Conservation (phyloP, 2,329 filamentous ascomycete genomes). For the Aspergillus sp. region DNA sequence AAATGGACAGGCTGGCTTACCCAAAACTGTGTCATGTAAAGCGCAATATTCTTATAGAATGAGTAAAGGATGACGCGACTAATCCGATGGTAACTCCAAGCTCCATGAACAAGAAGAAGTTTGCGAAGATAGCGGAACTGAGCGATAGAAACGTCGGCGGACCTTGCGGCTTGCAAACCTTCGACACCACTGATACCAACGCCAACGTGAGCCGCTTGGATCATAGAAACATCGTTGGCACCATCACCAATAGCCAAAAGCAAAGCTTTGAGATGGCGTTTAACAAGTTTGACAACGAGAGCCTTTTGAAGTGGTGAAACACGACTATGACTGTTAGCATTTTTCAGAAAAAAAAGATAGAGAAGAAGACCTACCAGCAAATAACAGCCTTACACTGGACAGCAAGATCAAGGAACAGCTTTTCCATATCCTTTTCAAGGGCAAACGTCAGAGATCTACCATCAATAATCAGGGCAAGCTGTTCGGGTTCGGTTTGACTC, state of each 20-base stretch:
- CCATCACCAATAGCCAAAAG: conserved; percentile 95
- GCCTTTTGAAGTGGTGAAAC: conserved; percentile 97
- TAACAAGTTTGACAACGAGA: conserved; percentile 95
- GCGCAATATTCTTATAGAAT: conserved; percentile 98
- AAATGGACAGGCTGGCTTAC: conserved; percentile 52
- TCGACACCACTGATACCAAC: conserved; percentile 97
- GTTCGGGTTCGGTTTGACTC: conserved; percentile 74
- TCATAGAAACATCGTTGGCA: conserved; percentile 99
- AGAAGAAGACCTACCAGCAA: conserved; percentile 60
- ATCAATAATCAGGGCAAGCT: conserved; percentile 89
- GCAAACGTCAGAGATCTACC: conserved; percentile 93
- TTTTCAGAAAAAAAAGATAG: neutral
- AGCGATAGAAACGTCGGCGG: conserved; percentile 91
- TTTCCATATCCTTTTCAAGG: conserved; percentile 90
- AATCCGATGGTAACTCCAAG: conserved; percentile 96
- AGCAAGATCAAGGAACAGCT: conserved; percentile 87
- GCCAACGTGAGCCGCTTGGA: conserved; percentile 96
- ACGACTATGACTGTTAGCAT: conserved; percentile 57
- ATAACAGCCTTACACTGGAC: conserved; percentile 98
- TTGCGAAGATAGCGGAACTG: conserved; percentile 96
- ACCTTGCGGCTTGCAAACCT: conserved; percentile 92
- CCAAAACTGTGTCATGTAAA: conserved; percentile 99
- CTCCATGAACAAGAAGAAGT: conserved; percentile 87
- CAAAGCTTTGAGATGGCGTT: conserved; percentile 87
- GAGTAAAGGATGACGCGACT: conserved; percentile 97